These are phyloP conservation scores for Phaeosphaeriaceae sp. DNA, from an alignment of 2,329 filamentous ascomycete genomes.

Conservation along the genomic window DNA sequence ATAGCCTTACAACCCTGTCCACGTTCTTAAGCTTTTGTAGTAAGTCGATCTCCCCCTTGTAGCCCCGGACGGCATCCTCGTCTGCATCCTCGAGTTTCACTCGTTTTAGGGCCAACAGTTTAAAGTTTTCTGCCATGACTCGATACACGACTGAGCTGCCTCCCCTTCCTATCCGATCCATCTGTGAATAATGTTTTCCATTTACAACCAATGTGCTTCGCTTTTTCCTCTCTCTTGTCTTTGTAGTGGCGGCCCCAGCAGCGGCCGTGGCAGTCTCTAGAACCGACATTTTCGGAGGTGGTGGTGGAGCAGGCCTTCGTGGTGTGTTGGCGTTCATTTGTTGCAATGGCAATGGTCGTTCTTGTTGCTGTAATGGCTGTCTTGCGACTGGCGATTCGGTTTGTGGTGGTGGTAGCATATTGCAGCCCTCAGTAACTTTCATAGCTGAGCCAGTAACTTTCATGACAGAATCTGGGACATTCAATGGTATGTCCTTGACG, in stretches of 20 bases:
- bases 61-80: conserved; percentile 80
- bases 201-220: conserved; percentile 87
- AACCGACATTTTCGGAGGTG: conserved; percentile 94
- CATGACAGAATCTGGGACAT: conserved; percentile 37
- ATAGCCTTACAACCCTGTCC: conserved; percentile 87
- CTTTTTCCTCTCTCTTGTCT: conserved; percentile 73
- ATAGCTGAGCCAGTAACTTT: conserved; percentile 44
- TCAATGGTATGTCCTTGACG: conserved; percentile 33
- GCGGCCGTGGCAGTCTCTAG: conserved; percentile 88
- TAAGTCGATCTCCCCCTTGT: conserved; percentile 94
- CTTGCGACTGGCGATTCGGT: conserved; percentile 39
- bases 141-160: conserved; percentile 95
- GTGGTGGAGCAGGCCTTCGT: conserved; percentile 73
- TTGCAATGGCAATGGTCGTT: conserved; percentile 57
- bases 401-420: conserved; percentile 27
- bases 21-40: conserved; percentile 81
- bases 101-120: conserved; percentile 91
- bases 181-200: conserved; percentile 84
- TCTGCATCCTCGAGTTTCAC: conserved; percentile 92
- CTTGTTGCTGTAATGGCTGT: conserved; percentile 48
- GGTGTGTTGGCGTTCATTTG: conserved; percentile 72
- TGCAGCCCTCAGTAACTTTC: conserved; percentile 38
- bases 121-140: conserved; percentile 96
- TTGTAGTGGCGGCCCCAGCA: conserved; percentile 79
- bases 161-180: conserved; percentile 89